phyloP scores from a whole-genome alignment of 2,329 filamentous ascomycete species.

The Cladosporium sphaerospermum region DNA sequence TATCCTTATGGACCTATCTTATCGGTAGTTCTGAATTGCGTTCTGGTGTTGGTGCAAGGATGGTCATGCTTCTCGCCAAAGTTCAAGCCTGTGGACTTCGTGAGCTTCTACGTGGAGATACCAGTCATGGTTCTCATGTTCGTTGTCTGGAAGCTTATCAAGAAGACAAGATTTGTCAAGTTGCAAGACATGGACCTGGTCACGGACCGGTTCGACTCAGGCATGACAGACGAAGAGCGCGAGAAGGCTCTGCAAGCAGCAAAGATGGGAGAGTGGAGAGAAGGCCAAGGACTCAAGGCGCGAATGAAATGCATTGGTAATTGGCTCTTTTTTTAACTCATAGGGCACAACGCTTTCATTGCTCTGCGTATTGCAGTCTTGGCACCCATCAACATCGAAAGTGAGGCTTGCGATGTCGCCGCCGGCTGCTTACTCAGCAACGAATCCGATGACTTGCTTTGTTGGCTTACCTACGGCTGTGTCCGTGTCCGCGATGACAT shows the following conservation, averaged over 20 bases:
- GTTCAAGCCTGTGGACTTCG: constrained; percentile 55
- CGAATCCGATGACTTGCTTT: too few species aligned
- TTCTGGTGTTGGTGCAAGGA: constrained; percentile 59
- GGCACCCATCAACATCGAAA: too few species aligned
- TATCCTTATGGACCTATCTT: constrained; percentile 57
- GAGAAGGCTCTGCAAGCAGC: not conserved
- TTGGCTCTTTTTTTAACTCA: not conserved
- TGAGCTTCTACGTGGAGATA: constrained; percentile 56
- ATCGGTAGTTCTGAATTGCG: constrained; percentile 50
- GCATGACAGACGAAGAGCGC: constrained; percentile 6
- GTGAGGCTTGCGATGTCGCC: too few species aligned
- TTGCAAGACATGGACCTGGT: constrained; percentile 45
- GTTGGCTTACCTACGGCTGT: too few species aligned
- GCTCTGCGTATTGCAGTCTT: too few species aligned
- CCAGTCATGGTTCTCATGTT: constrained; percentile 54
- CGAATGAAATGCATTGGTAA: constrained; percentile 1
- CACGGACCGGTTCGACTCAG: constrained; percentile 13
- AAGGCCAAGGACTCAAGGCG: not conserved
- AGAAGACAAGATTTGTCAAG: constrained; percentile 43
- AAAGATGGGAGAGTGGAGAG: constrained; percentile 2
- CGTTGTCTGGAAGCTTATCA: constrained; percentile 48
- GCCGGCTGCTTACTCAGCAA: too few species aligned
- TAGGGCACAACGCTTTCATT: too few species aligned
- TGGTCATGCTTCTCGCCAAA: constrained; percentile 56
- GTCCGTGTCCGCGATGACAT: too few species aligned